Conservation (phyloP, 2,329 filamentous ascomycete species). For the Aspergillus cejpii region DNA sequence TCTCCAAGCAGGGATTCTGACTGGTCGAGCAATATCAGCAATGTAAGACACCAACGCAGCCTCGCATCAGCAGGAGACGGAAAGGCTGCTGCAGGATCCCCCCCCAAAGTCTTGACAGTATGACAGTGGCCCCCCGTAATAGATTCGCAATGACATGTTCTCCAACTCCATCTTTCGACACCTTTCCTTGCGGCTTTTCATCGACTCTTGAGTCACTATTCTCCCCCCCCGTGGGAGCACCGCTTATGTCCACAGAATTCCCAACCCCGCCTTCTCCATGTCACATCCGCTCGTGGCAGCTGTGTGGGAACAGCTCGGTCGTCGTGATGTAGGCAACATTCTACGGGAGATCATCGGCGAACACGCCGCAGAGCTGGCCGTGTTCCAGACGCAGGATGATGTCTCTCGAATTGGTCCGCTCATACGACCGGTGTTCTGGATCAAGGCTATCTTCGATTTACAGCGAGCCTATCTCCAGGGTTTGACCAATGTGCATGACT, state of each 20-base stretch:
- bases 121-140: neutral
- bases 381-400: constrained; percentile 20
- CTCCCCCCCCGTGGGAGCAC: neutral
- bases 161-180: neutral
- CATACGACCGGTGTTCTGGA: constrained; percentile 29
- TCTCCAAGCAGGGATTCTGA: neutral
- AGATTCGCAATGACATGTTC: neutral
- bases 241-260: constrained; percentile 12
- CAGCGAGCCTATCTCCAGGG: constrained; percentile 32
- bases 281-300: constrained; percentile 31
- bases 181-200: neutral
- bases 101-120: neutral
- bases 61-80: constrained; percentile 16
- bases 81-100: neutral
- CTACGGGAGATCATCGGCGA: constrained; percentile 34
- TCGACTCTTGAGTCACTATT: neutral
- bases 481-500: constrained; percentile 22
- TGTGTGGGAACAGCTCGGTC: constrained; percentile 32
- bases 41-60: constrained; percentile 20
- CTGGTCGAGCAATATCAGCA: constrained; percentile 4
- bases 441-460: constrained; percentile 33
- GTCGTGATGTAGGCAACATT: constrained; percentile 30
- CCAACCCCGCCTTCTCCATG: constrained; percentile 16
- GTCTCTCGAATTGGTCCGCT: constrained; percentile 20
- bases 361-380: constrained; percentile 26